Evolutionary conservation across 2,329 filamentous ascomycete species (phyloP), one percentile per base, ranked within the genome.

Genomic region (Apiospora malaysiana): DNA sequence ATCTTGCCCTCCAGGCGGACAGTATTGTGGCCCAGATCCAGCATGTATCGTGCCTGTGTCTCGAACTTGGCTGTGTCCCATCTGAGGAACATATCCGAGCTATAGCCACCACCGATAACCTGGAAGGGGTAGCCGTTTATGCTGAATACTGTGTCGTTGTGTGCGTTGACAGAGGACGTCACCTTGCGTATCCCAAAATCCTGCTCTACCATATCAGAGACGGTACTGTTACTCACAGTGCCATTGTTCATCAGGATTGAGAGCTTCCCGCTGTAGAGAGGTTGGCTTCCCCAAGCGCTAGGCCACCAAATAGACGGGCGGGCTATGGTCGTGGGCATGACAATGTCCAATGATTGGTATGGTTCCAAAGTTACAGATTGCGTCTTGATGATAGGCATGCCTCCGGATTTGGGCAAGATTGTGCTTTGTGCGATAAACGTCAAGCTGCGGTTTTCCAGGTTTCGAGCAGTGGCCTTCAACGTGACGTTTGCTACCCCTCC

Each of bases 1-100:
- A 89, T 86, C 72, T 91, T 91, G 2, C 90, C 90, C 76, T 92
- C 90, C 0, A 91, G 83, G 2, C 90, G 87, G 27, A 92, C 81
- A 0, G 89, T 90, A 76, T 92, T 92, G 66, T 90, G 81, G 2
- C 89, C 89, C 78, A 91, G 86, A 73, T 90, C 88, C 0, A 91
- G 81, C 71, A 87, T 82, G 74, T 90, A 86, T 71, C 83, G 79
- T 25, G 87, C 86, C 56, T 90, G 86, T 0, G 79, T 76, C 18
- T 79, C 79, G 43, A 90, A 84, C 37, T 85, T 85, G 1, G 81
- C 71, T 1, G 77, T 68, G 70, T 89, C 83, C 80, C 88, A 91
- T 7, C 89, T 86, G 5, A 91, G 79, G 76, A 91, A 91, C 70
- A 91, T 86, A 75, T 91, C 89, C 0, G 89, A 83, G 0, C 86